Percentiles rank a stretch among this genome's conserved stretches.
These are phyloP conservation scores for Phytophthora tentaculata DNA, from an alignment of 352 stramenopile species.

Conservation along the genomic window DNA sequence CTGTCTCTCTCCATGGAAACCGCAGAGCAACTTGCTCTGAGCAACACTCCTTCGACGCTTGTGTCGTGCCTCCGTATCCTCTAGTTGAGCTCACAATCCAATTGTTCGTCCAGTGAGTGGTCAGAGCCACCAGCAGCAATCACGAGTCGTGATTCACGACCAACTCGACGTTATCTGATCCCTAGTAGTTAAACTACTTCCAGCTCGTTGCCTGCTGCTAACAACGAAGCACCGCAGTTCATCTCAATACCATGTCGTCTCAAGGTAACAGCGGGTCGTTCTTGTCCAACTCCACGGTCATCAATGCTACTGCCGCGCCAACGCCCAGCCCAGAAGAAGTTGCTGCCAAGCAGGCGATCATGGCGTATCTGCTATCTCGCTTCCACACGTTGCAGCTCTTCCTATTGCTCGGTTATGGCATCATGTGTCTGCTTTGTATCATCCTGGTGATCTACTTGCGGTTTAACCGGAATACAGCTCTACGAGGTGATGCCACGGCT, in stretches of 20 bases:
- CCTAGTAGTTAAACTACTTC: constrained; percentile 2
- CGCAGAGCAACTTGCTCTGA: background rate
- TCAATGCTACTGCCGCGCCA: constrained; percentile 8
- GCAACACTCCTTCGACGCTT: constrained; percentile 3
- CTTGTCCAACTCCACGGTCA: constrained; percentile 6
- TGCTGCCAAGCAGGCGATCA: constrained; percentile 37
- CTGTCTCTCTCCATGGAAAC: constrained; percentile 17
- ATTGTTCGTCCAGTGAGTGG: constrained; percentile 22
- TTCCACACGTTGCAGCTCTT: constrained; percentile 66
- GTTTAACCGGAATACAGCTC: constrained; percentile 48
- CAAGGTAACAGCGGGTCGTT: constrained; percentile 19
- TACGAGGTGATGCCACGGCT: constrained; percentile 49
- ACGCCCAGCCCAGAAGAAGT: constrained; percentile 43
- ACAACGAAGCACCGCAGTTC: constrained; percentile 1
- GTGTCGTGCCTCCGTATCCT: constrained; percentile 8
- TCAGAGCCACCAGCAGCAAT: constrained; percentile 2
- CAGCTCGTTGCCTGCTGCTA: constrained; percentile 11
- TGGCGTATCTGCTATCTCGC: constrained; percentile 43
- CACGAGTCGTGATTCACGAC: too few species aligned
- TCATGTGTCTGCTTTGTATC: constrained; percentile 63
- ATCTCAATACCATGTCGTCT: constrained; percentile 28
- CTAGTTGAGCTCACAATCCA: constrained; percentile 29
- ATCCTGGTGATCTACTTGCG: constrained; percentile 56
- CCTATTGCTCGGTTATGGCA: constrained; percentile 57
- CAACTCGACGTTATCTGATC: constrained; percentile 21